Conservation (phyloP, 2,329 filamentous ascomycete genomes). For the Gyromitra esculenta region DNA sequence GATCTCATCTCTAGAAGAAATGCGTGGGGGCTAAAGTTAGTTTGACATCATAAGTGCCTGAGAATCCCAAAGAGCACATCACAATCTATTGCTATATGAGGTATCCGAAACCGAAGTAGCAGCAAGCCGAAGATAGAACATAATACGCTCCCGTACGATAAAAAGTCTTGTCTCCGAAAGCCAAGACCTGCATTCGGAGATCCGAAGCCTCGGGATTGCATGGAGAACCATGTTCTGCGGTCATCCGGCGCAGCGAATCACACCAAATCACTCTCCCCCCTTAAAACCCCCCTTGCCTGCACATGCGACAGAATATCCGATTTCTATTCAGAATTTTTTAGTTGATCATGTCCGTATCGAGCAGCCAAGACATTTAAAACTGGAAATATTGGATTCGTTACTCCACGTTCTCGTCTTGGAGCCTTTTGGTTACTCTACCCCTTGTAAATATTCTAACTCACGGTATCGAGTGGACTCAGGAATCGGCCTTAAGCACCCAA, state of each 20-base stretch:
- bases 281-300: conserved; percentile 1
- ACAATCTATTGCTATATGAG: background rate
- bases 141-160: background rate
- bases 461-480: background rate
- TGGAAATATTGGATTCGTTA: conserved; percentile 3
- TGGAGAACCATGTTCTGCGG: background rate
- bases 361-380: background rate
- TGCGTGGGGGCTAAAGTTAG: no score
- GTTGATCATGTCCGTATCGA: background rate
- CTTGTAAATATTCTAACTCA: background rate
- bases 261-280: background rate
- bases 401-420: conserved; percentile 1
- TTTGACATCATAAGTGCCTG: background rate
- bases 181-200: conserved; percentile 1
- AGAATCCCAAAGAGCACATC: background rate
- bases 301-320: background rate
- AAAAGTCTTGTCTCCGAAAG: conserved; percentile 10
- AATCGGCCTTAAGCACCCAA: background rate
- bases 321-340: background rate
- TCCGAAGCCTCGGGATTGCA: background rate
- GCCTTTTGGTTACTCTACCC: conserved; percentile 4
- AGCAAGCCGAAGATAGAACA: background rate
- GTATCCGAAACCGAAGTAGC: background rate
- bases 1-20: background rate
- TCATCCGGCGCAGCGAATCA: background rate